Evolutionary conservation across 495 filamentous ascomycete genomes (phyloP).

Genomic region (Xylaria venustula): DNA sequence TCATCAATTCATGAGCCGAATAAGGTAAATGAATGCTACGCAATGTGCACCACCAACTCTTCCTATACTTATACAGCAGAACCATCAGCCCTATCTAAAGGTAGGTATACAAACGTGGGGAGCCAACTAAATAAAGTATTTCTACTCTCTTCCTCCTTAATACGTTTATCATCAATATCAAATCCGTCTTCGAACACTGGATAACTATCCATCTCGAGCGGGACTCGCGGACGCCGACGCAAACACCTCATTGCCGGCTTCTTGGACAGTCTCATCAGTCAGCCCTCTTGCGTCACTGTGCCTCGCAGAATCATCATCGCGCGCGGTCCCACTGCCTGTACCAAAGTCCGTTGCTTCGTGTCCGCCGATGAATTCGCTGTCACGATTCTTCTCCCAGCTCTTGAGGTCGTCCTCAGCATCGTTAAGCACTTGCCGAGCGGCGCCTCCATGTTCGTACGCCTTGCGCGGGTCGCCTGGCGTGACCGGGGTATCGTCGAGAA

Average conservation of each 20-base stretch:
- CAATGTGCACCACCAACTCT: no score
- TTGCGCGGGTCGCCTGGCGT: conserved; percentile 78
- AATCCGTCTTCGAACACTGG: neutral
- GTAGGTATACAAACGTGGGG: no score
- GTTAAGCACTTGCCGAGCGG: conserved; percentile 81
- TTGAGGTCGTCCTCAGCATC: conserved; percentile 88
- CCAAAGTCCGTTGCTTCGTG: conserved; percentile 4
- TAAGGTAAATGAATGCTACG: neutral
- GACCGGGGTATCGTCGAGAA: conserved; percentile 88
- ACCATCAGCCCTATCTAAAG: no score
- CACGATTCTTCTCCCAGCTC: conserved; percentile 57
- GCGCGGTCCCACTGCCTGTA: neutral
- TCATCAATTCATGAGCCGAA: neutral
- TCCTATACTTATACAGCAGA: no score
- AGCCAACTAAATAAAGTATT: no score
- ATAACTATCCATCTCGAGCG: neutral
- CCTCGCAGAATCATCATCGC: conserved; percentile 2
- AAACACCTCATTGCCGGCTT: conserved; percentile 6
- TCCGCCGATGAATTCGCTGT: neutral
- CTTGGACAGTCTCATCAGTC: neutral
- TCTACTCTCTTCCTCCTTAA: no score
- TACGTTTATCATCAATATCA: neutral
- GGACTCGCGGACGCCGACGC: conserved; percentile 4
- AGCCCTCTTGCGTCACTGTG: neutral
- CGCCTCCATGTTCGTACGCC: conserved; percentile 59